A percentile compares a stretch with the other conserved stretches of the same genome.
These are phyloP conservation scores for Trichoderma gracile DNA, from an alignment of 2,329 filamentous ascomycete species.

Conservation along the genomic window DNA sequence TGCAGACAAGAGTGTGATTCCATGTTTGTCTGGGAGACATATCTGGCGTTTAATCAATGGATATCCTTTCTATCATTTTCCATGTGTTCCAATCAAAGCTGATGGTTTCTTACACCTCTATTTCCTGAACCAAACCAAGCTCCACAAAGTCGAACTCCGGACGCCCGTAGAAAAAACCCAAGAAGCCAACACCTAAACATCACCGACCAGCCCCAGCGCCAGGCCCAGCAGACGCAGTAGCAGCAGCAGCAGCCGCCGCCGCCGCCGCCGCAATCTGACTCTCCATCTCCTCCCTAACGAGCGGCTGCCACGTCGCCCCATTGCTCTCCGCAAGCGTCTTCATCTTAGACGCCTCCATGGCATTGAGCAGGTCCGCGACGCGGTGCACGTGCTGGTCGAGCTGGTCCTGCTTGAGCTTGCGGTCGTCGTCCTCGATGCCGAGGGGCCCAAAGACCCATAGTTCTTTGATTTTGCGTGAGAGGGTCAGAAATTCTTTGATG, in stretches of 20 bases:
- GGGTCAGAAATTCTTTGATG: constrained; percentile 48
- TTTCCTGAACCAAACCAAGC: neutral
- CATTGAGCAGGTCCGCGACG: constrained; percentile 40
- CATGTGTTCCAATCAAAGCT: neutral
- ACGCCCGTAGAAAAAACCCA: constrained; percentile 5
- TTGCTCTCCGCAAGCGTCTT: constrained; percentile 37
- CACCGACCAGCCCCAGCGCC: neutral
- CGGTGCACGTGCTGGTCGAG: constrained; percentile 41
- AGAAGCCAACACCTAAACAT: neutral
- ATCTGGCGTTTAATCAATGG: constrained; percentile 13
- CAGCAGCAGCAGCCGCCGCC: neutral
- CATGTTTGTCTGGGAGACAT: neutral
- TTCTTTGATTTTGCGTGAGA: constrained; percentile 49
- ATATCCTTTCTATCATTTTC: neutral
- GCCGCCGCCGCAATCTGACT: constrained; percentile 16
- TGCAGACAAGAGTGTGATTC: neutral
- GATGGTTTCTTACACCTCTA: constrained; percentile 15
- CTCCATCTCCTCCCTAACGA: constrained; percentile 29
- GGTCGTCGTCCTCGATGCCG: constrained; percentile 41
- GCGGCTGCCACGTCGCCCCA: constrained; percentile 43
- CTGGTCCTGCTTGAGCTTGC: constrained; percentile 40
- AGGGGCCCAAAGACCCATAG: constrained; percentile 49
- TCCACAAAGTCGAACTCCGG: neutral
- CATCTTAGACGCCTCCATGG: constrained; percentile 40
- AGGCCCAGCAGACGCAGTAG: neutral